Evolutionary conservation across 352 stramenopile species (phyloP), one percentile per base, ranked within the genome.

Genomic region (Phytopythium vexans): DNA sequence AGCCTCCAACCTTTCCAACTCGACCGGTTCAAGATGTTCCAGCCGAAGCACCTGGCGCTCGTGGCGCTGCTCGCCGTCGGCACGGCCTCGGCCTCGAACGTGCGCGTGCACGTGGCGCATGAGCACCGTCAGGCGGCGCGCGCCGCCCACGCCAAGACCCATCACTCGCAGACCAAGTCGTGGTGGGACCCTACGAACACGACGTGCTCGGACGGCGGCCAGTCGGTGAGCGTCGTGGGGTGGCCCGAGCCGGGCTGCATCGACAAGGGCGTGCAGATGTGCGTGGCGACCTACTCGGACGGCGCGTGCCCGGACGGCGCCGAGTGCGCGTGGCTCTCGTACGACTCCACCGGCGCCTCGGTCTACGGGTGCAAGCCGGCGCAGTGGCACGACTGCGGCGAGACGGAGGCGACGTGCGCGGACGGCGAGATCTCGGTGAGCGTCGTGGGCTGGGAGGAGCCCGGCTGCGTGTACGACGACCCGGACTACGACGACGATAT

Each of bases 201-300:
- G 8, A 15, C 14, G 32, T 50, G 44, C 44, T 32, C 10, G 44
- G 45, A 52, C 45, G 45, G 45, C 45, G 45, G 45, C n/a, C 45
- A 52, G 45, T 52, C 45, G 12, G 45, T 52, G 14, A 52, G 45
- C 33, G 45, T 52, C 33, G 45, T 52, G 10, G 34, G 27, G 32
- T 52, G 45, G 45, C 32, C 31, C 32, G 33, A 52, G 14, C 8
- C 45, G 3, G 45, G 6, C 12, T 52, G 45, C 45, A 52, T 52
- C 33, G 45, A 32, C 45, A 34, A 32, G 12, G 45, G 34, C 33
- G 45, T 32, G 32, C 12, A 21, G 12, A 52, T 52, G 45, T 52
- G 45, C 33, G 45, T 52, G 45, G 45, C 45, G 33, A 16, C 34
- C n/a, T 3, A 15, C 11, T 52, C 15, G 27, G 45, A 52, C 45